Evolutionary conservation across 108 stramenopile species (phyloP).

Genomic region (Nannochloropsis oceanica): DNA sequence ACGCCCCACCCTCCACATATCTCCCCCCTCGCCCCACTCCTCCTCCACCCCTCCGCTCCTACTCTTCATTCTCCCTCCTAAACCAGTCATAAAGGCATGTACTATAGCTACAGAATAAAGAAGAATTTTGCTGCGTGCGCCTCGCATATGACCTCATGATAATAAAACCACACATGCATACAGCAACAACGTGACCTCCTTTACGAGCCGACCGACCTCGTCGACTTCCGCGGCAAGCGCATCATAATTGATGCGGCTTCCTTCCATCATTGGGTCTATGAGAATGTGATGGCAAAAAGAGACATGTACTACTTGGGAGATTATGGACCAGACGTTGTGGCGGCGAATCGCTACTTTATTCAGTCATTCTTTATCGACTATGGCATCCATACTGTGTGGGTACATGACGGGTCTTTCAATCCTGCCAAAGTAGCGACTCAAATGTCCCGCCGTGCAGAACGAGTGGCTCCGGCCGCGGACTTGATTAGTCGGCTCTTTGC

Average conservation of each 20-base stretch:
- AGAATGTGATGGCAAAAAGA: not conserved
- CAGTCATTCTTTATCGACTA: not conserved
- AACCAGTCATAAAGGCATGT: too few species aligned
- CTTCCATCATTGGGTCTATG: not conserved
- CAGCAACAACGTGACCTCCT: not conserved
- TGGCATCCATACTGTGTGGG: not conserved
- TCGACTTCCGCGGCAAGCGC: not conserved
- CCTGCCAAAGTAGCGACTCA: not conserved
- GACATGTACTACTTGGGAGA: not conserved
- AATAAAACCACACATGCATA: too few species aligned
- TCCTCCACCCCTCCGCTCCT: too few species aligned
- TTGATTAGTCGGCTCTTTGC: not conserved
- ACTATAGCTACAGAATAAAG: too few species aligned
- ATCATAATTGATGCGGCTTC: not conserved
- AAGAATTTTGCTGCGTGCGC: too few species aligned
- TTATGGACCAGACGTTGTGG: not conserved
- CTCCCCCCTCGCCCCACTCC: too few species aligned
- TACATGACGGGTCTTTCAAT: not conserved
- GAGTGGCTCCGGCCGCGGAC: not conserved
- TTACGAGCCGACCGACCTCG: not conserved
- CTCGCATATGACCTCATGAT: too few species aligned
- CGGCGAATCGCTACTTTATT: not conserved
- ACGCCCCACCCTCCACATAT: too few species aligned
- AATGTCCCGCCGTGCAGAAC: not conserved
- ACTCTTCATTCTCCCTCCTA: too few species aligned